Base-by-base conservation (phyloP, 805 yeast species). In the Blastobotrys chiropterorum region DNA sequence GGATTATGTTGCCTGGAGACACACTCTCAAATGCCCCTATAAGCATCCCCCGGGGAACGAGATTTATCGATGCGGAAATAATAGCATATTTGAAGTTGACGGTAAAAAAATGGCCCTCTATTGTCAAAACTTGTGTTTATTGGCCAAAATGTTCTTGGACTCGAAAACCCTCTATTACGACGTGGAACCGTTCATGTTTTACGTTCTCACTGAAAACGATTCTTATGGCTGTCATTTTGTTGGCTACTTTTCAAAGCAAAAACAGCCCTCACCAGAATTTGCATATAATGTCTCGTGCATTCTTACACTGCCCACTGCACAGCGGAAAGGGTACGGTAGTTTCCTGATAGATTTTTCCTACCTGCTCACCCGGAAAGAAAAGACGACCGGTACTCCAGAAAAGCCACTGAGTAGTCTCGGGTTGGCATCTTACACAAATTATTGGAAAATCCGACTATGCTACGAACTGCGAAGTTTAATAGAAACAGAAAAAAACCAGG, bases 201-300 rank as follows among this genome's bases (percentile, higher is more conserved):
- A 92, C 67, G 81, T 90, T 1, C 68, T 94, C 44, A 86, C 92
- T 3, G 94, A 86, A 57, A 72, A 77, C 43, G 86, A 82, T 60
- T 72, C 62, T 3, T 20, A 46, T 5, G 74, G 72, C 15, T 84
- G 84, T 63, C 90, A 87, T 62, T 86, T 94, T 68, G 90, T 90
- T 39, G 99, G 99, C 0, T 94, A 94, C 67, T 94, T 94, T 64
- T 86, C 96, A 20, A 94, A 94, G 62, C 97, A 90, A 61, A 83
- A 83, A 59, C 50, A 50, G 34, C 53, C 34, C 8, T 40, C 19
- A 50, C 40, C 45, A 41, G 17, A 22, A n/a, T 44, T 20, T n/a
- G 53, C 21, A 58, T 89, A 86, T 65, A 92, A 92, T 61, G 81
- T 94, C 20, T 85, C 95, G 53, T 94, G 99, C 70, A 92, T 94